Evolutionary conservation across 2,329 filamentous ascomycete genomes (phyloP).

Genomic region (Alternaria sp.): DNA sequence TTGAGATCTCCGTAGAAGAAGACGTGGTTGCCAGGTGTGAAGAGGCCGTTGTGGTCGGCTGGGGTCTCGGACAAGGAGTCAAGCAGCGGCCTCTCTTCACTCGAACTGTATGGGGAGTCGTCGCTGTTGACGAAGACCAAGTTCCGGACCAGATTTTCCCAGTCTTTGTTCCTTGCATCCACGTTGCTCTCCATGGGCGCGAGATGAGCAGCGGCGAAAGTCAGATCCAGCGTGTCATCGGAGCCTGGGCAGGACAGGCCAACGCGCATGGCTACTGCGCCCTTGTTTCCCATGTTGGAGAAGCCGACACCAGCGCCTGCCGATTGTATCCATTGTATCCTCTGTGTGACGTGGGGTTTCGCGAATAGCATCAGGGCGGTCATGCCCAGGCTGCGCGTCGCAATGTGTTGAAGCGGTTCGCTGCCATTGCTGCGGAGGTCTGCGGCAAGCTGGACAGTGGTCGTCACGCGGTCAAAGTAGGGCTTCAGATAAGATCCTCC

Average conservation of each 20-base stretch:
- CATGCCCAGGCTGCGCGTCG: constrained; percentile 82
- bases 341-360: constrained; percentile 64
- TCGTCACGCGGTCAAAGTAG: constrained; percentile 76
- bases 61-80: constrained; percentile 28
- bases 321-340: constrained; percentile 73
- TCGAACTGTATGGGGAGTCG: constrained; percentile 41
- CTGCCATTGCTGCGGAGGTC: constrained; percentile 53
- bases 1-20: constrained; percentile 94
- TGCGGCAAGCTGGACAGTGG: constrained; percentile 76
- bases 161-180: constrained; percentile 82
- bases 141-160: constrained; percentile 81
- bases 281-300: constrained; percentile 94
- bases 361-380: constrained; percentile 89
- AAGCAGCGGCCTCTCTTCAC: constrained; percentile 46
- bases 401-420: constrained; percentile 73
- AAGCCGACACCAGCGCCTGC: constrained; percentile 86
- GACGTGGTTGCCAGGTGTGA: constrained; percentile 76
- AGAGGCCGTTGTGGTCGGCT: constrained; percentile 69
- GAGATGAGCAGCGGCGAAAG: constrained; percentile 88
- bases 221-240: constrained; percentile 68
- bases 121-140: constrained; percentile 72
- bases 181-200: constrained; percentile 86
- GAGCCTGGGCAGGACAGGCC: constrained; percentile 61
- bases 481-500: constrained; percentile 80
- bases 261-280: constrained; percentile 81